These are phyloP conservation scores for Geosmithia morbida DNA, from an alignment of 2,329 filamentous ascomycete genomes.

Conservation along the genomic window DNA sequence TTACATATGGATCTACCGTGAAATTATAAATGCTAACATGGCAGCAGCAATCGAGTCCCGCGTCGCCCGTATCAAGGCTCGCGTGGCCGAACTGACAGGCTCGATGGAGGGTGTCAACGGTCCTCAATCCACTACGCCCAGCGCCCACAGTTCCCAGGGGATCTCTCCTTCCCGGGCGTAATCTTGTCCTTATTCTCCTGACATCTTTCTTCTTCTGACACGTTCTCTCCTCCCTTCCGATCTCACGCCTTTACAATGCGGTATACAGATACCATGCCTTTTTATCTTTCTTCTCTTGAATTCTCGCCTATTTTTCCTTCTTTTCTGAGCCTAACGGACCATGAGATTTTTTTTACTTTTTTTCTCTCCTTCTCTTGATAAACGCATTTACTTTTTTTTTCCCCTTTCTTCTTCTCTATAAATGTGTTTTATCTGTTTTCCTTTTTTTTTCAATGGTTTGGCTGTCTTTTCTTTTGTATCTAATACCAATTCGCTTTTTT, in stretches of 20 bases:
- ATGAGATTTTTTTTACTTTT: slow-evolving; percentile 2
- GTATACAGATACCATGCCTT: slow-evolving; percentile 5
- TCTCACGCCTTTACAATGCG: slow-evolving; percentile 6
- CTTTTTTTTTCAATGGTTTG: slow-evolving; percentile 4
- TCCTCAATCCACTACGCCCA: slow-evolving; percentile 9
- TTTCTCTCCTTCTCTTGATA: background rate
- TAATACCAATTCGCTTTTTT: background rate
- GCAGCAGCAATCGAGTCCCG: slow-evolving; percentile 80
- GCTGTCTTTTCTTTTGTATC: background rate
- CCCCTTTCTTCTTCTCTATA: background rate
- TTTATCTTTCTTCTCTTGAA: slow-evolving; percentile 1
- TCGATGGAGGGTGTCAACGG: slow-evolving; percentile 50
- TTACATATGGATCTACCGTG: too few species aligned
- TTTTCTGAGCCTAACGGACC: slow-evolving; percentile 3
- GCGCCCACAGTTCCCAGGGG: background rate
- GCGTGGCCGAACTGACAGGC: slow-evolving; percentile 85
- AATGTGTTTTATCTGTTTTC: background rate
- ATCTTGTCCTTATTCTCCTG: background rate
- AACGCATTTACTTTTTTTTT: background rate
- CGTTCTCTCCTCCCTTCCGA: slow-evolving; percentile 4
- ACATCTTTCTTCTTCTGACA: background rate
- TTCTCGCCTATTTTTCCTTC: background rate
- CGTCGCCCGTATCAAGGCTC: slow-evolving; percentile 93
- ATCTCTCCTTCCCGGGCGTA: background rate
- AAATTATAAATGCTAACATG: slow-evolving; percentile 11